phyloP scores from a whole-genome alignment of 140 eudicot species.

The Stevia rebaudiana region DNA sequence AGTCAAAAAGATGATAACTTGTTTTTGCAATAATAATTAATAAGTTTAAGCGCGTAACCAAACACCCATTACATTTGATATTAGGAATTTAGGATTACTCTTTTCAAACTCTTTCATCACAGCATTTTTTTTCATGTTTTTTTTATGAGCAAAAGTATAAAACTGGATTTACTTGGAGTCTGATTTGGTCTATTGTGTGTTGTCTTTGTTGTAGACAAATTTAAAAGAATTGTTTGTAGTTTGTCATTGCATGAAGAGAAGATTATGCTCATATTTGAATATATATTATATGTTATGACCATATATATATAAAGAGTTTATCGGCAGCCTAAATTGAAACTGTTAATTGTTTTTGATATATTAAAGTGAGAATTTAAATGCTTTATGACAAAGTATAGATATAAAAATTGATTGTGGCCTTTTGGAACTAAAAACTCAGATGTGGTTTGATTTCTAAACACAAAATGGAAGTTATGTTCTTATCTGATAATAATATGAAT shows the following conservation, averaged over 20 bases:
- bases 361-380: background rate
- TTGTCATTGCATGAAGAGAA: constrained; percentile 29
- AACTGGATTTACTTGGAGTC: constrained; percentile 11
- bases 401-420: background rate
- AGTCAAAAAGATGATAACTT: background rate
- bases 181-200: constrained; percentile 12
- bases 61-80: constrained; percentile 1
- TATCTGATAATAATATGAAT: too few relatives aligned
- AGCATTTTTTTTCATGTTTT: too few relatives aligned
- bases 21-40: background rate
- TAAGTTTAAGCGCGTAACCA: background rate
- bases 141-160: background rate
- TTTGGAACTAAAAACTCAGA: background rate
- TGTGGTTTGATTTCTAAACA: background rate
- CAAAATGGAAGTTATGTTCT: too few relatives aligned
- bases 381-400: background rate
- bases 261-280: constrained; percentile 15
- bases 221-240: constrained; percentile 4
- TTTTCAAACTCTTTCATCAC: background rate
- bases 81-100: background rate
- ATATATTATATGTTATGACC: constrained; percentile 1
- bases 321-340: background rate
- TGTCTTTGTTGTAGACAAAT: constrained; percentile 15
- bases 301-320: background rate
- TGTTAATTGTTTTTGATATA: background rate